A percentile compares a stretch with the other conserved stretches of the same genome.
Conservation (phyloP, 192 early-diverging fungal species). For the Coemansia sp. region DNA sequence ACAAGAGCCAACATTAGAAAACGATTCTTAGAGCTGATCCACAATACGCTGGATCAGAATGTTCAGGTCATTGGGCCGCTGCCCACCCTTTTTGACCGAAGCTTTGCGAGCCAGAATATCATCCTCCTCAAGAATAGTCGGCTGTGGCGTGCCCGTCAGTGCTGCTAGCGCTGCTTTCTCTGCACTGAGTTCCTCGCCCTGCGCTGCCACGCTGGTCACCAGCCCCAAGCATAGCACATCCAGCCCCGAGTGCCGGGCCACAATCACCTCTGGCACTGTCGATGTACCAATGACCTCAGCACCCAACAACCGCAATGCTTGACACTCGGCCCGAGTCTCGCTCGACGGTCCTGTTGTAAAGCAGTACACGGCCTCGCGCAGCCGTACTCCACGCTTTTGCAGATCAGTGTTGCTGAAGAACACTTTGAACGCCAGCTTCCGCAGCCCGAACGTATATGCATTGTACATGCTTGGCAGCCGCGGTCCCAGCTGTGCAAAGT, state of each 20-base stretch:
- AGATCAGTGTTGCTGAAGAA: constrained; percentile 30
- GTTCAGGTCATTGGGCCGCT: constrained; percentile 42
- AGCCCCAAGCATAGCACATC: constrained; percentile 75
- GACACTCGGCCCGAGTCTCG: constrained; percentile 82
- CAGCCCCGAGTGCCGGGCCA: constrained; percentile 82
- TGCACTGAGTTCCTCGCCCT: constrained; percentile 32
- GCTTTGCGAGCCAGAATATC: constrained; percentile 38
- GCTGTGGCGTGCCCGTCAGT: constrained; percentile 22
- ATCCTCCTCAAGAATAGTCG: constrained; percentile 22
- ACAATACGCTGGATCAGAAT: constrained; percentile 33
- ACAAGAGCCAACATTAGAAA: no score
- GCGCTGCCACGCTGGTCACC: constrained; percentile 71
- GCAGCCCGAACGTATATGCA: constrained; percentile 79
- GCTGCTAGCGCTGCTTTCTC: constrained; percentile 38
- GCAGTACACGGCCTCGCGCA: constrained; percentile 80
- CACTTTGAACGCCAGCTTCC: constrained; percentile 63
- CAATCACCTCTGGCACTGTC: constrained; percentile 84
- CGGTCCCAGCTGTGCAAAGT: constrained; percentile 77
- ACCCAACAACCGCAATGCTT: constrained; percentile 66
- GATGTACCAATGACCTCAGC: constrained; percentile 88
- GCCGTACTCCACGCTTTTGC: constrained; percentile 32
- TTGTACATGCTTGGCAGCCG: constrained; percentile 85
- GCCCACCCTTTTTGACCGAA: constrained; percentile 44
- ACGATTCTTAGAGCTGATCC: constrained; percentile 17
- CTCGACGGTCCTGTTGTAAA: constrained; percentile 91